Evolutionary conservation across 257 asterid genomes (phyloP).

Genomic region (Misopates orontium): DNA sequence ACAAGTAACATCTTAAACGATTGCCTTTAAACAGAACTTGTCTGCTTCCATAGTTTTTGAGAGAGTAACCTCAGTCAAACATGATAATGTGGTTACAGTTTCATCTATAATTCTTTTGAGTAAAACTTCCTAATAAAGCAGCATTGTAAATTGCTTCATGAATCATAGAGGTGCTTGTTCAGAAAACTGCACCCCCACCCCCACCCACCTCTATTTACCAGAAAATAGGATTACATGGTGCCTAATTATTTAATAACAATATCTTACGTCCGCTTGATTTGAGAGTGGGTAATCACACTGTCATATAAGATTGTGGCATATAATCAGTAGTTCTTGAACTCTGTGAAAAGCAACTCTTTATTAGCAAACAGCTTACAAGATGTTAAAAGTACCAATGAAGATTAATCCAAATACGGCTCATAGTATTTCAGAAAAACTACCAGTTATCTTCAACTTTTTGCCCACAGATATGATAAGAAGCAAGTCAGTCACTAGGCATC

Average conservation of each 20-base stretch:
- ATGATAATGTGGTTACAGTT: neutral
- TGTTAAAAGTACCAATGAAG: neutral
- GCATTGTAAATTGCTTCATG: neutral
- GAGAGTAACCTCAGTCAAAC: slow-evolving; percentile 5
- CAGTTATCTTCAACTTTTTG: too few relatives aligned
- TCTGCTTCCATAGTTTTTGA: neutral
- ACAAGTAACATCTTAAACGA: neutral
- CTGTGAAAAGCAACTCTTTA: slow-evolving; percentile 5
- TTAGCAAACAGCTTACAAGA: neutral
- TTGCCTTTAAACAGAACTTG: neutral
- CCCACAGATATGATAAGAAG: slow-evolving; percentile 13
- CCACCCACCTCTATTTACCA: neutral
- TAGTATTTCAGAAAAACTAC: too few relatives aligned
- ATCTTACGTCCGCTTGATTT: neutral
- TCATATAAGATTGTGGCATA: neutral
- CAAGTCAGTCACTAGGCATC: slow-evolving; percentile 17
- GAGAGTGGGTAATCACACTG: neutral
- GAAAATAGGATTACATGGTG: neutral
- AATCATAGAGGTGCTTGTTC: slow-evolving; percentile 17
- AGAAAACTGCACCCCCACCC: neutral
- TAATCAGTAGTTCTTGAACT: slow-evolving; percentile 1
- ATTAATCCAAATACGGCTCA: neutral
- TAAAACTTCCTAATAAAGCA: neutral
- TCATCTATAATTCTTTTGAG: neutral
- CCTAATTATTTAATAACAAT: neutral